These are phyloP conservation scores for Hypoxylon intermedium DNA, from an alignment of 495 filamentous ascomycete genomes.

Conservation along the genomic window DNA sequence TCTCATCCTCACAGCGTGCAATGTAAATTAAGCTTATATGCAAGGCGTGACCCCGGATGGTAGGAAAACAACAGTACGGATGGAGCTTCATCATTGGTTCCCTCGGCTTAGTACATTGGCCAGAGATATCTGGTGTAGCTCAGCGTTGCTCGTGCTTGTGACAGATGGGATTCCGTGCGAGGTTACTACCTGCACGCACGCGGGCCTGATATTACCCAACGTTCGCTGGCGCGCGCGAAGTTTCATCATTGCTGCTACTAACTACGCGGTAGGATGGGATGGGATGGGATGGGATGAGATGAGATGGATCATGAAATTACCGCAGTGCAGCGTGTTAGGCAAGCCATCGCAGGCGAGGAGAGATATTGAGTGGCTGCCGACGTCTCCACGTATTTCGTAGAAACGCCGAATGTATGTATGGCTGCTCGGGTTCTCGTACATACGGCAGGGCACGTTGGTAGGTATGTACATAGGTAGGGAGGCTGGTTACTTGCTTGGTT, in stretches of 20 bases:
- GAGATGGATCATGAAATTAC: too few species aligned
- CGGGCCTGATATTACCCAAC: too few species aligned
- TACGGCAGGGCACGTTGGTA: background rate
- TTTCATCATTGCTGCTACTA: too few species aligned
- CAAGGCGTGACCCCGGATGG: background rate
- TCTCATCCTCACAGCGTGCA: slow-evolving; percentile 15
- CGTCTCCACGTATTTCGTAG: slow-evolving; percentile 25
- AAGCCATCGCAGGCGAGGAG: too few species aligned
- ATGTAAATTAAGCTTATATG: slow-evolving; percentile 28
- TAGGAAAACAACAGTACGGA: background rate
- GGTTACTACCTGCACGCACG: too few species aligned
- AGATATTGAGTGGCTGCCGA: slow-evolving; percentile 20
- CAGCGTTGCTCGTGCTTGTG: too few species aligned
- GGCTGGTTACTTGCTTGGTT: background rate
- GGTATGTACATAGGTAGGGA: background rate
- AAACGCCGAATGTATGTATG: background rate
- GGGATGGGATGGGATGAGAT: too few species aligned
- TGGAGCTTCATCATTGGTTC: background rate
- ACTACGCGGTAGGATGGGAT: too few species aligned
- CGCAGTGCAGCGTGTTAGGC: too few species aligned
- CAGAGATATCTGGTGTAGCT: too few species aligned
- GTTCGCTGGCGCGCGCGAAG: too few species aligned
- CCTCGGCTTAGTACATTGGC: background rate
- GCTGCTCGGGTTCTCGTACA: background rate
- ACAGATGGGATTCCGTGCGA: too few species aligned